Conservation (phyloP, 139 green algal genomes). For the Desmodesmus armatus region DNA sequence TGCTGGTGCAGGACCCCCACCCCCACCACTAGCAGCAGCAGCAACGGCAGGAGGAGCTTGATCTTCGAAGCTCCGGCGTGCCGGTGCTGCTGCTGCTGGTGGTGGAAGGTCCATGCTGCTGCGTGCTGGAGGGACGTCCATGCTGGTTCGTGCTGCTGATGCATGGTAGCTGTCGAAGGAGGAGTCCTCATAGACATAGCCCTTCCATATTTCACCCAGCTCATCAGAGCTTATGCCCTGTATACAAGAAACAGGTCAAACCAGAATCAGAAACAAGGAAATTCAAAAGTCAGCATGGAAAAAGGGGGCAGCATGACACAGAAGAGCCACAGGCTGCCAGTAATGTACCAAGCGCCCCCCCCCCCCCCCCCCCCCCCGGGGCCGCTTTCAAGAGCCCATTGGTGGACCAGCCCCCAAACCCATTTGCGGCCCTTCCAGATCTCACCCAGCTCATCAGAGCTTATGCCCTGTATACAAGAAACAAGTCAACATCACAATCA, state of each 20-base stretch:
- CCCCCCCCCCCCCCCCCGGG: too few relatives aligned
- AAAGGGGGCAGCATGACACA: too few relatives aligned
- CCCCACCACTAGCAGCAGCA: neutral
- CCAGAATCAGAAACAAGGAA: neutral
- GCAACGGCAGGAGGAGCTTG: conserved; percentile 5
- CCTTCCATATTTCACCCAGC: conserved; percentile 8
- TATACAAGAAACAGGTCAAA: too few relatives aligned
- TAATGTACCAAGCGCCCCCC: too few relatives aligned
- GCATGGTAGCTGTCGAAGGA: neutral
- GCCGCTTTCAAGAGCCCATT: too few relatives aligned
- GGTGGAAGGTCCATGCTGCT: too few relatives aligned
- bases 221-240: neutral
- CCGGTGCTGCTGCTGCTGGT: conserved; percentile 10
- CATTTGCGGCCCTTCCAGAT: conserved; percentile 3
- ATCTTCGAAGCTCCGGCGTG: neutral
- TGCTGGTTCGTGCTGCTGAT: neutral
- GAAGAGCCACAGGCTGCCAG: too few relatives aligned
- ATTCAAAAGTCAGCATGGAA: too few relatives aligned
- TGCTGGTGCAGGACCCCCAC: neutral
- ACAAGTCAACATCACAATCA: too few relatives aligned
- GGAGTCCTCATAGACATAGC: neutral
- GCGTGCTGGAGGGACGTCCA: too few relatives aligned
- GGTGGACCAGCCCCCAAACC: too few relatives aligned
- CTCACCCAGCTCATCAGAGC: neutral
- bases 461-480: neutral